Evolutionary conservation across 139 green algal species (phyloP).

Genomic region (Chlorella sorokiniana): DNA sequence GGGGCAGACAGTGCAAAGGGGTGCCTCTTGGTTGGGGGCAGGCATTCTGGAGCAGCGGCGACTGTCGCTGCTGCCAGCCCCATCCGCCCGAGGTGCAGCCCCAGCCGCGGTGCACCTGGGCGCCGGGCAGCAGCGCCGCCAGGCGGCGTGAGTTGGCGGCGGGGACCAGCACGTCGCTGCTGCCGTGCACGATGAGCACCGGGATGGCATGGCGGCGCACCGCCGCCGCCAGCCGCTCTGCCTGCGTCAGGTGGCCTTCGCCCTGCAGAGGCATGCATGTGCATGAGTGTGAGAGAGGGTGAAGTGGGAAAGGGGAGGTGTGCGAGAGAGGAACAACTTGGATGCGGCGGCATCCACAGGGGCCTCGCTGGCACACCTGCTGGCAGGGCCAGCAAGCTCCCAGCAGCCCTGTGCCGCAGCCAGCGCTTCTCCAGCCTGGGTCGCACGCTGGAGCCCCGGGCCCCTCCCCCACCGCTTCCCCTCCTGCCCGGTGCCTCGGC

Average conservation of each 20-base stretch:
- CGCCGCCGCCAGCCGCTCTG: constrained; percentile 43
- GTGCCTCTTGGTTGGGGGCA: too few relatives aligned
- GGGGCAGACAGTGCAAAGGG: neutral
- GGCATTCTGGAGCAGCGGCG: too few relatives aligned
- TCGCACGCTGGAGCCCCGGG: too few relatives aligned
- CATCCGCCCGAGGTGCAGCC: neutral
- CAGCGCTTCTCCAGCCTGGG: too few relatives aligned
- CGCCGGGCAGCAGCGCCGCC: constrained; percentile 61
- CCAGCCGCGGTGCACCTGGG: constrained; percentile 4
- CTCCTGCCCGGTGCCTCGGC: too few relatives aligned
- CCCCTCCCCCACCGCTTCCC: too few relatives aligned
- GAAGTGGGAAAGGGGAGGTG: neutral
- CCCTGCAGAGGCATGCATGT: neutral
- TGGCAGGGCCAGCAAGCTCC: too few relatives aligned
- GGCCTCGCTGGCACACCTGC: too few relatives aligned
- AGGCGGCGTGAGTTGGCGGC: constrained; percentile 75
- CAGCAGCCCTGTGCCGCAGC: too few relatives aligned
- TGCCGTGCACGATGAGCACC: constrained; percentile 80
- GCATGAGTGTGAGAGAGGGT: neutral
- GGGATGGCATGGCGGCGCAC: constrained; percentile 31
- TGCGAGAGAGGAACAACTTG: neutral
- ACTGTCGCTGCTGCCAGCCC: neutral
- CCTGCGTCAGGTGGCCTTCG: constrained; percentile 43
- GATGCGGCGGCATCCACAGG: too few relatives aligned
- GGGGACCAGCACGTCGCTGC: constrained; percentile 78